Base-by-base conservation (phyloP, 73 alveolate genomes). In the Paraurostyla sp. region DNA sequence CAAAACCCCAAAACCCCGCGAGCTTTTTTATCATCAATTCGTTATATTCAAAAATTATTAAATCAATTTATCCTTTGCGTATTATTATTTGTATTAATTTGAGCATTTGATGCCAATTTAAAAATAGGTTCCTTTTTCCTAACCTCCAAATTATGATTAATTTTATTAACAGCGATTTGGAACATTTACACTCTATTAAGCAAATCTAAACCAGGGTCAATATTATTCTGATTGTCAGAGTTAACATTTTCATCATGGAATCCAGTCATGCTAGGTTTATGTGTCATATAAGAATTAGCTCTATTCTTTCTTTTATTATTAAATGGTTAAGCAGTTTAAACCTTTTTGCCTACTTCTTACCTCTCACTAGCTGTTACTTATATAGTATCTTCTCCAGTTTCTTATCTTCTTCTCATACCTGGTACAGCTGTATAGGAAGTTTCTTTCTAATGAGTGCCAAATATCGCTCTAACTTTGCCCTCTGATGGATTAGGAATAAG, bases 401-500 rank as follows among this genome's bases (percentile, higher is more conserved):
- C 36, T 13, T 48, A 41, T 36, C 42, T 25, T 23, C 56, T 56
- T 20, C 91, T 57, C 30, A 41, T 1, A 20, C 91, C 82, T n/a
- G 80, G 91, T 18, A 36, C 30, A 3, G 76, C 57, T 6, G 80
- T 30, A 29, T 60, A 33, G 45, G 54, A 6, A n/a, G 89, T 23
- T 46, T 22, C 23, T 1, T 42, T 11, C 0, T 75, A 1, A 30
- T 57, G 60, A 69, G 43, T 36, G 11, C 68, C 85, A 54, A 91
- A 91, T 63, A 76, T 71, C 25, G 88, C 91, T 58, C 95, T 69
- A 23, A 91, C 91, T 38, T 84, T 83, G 15, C 95, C 95, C 54
- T 91, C 95, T 0, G 93, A 83, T 0, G 95, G 95, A 32, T 82
- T 87, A 0, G 95, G 95, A 15, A 91, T 84, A 22, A 91, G 51